A percentile compares a stretch with the other conserved stretches of the same genome.
These are phyloP conservation scores for Corymbia calophylla DNA, from an alignment of 441 rosid species.

Conservation along the genomic window DNA sequence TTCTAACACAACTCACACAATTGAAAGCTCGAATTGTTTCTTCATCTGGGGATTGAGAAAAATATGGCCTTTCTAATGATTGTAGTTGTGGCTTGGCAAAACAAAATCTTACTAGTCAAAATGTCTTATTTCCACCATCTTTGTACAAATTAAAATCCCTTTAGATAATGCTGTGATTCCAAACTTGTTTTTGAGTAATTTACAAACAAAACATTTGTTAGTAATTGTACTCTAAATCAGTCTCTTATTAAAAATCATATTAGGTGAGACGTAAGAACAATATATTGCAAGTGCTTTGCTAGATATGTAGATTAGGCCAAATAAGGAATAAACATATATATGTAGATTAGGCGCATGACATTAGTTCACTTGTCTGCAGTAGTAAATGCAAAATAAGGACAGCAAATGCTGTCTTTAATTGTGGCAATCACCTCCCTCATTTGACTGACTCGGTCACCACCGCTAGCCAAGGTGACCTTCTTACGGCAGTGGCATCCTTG, in stretches of 20 bases:
- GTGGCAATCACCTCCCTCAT: neutral
- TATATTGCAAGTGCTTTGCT: neutral
- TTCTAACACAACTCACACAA: too few species aligned
- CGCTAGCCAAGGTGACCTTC: neutral
- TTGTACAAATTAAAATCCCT: neutral
- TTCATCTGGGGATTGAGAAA: neutral
- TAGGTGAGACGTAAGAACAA: neutral
- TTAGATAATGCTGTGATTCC: neutral
- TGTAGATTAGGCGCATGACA: neutral
- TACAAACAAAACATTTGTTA: neutral
- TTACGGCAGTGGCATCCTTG: neutral
- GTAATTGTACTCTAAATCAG: neutral
- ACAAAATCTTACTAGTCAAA: neutral
- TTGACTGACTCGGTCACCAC: neutral
- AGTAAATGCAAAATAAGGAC: neutral
- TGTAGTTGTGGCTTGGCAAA: neutral
- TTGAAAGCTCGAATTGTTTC: neutral
- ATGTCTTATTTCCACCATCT: neutral
- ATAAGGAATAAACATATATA: neutral
- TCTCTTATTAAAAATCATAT: neutral
- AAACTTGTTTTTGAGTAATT: neutral
- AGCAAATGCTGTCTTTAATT: neutral
- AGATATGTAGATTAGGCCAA: neutral
- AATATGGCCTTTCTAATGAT: neutral
- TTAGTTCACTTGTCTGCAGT: neutral